Percentiles rank a stretch among this genome's conserved stretches.
Conservation (phyloP, 2,329 filamentous ascomycete genomes). For the Hypoxylon sp. region DNA sequence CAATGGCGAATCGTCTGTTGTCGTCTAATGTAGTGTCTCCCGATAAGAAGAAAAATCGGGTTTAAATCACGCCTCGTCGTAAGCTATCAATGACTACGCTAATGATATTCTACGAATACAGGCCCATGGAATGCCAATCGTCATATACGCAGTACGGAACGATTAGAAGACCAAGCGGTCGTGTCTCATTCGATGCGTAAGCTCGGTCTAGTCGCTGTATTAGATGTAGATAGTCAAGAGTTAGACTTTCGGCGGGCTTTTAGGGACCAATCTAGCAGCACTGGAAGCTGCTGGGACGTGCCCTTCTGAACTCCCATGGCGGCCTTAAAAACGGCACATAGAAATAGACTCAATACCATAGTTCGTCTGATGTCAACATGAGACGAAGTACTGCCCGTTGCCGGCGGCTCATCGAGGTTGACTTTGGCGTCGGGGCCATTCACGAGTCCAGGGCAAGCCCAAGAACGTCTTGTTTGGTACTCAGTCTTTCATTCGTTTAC, state of each 20-base stretch:
- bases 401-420: slow-evolving; percentile 25
- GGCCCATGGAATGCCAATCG: slow-evolving; percentile 28
- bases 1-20: slow-evolving; percentile 5
- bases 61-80: slow-evolving; percentile 18
- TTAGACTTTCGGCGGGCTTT: slow-evolving; percentile 34
- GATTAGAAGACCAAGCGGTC: slow-evolving; percentile 9
- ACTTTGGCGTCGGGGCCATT: slow-evolving; percentile 29
- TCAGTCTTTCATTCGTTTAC: not conserved
- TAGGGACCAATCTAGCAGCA: slow-evolving; percentile 11
- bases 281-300: slow-evolving; percentile 16
- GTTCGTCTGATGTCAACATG: slow-evolving; percentile 41
- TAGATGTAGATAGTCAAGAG: slow-evolving; percentile 1
- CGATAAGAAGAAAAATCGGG: slow-evolving; percentile 23
- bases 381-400: slow-evolving; percentile 33
- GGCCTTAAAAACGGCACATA: slow-evolving; percentile 35
- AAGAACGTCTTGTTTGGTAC: slow-evolving; percentile 2
- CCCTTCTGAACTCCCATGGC: slow-evolving; percentile 22
- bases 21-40: slow-evolving; percentile 14
- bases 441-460: slow-evolving; percentile 17
- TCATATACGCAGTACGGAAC: slow-evolving; percentile 1
- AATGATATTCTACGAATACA: slow-evolving; percentile 32
- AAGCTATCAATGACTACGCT: slow-evolving; percentile 10
- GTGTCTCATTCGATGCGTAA: slow-evolving; percentile 14
- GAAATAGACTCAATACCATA: slow-evolving; percentile 29
- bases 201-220: slow-evolving; percentile 1